Evolutionary conservation across 352 stramenopile species (phyloP).

Genomic region (Thraustochytrium sp.): DNA sequence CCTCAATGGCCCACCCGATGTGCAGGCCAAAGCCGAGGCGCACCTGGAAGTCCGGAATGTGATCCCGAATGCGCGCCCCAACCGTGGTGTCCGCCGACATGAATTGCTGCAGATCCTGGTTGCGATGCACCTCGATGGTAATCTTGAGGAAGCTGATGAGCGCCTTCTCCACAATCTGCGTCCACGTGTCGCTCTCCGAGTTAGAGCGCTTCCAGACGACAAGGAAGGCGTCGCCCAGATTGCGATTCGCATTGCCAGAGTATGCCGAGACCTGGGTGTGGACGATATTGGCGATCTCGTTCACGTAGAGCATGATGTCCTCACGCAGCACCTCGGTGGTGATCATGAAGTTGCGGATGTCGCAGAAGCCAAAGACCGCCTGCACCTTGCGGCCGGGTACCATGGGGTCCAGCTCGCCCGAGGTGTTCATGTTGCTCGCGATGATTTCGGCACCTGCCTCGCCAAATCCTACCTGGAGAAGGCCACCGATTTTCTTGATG

Average conservation of each 20-base stretch:
- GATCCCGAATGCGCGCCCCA: slow-evolving; percentile 49
- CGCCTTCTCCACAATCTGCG: slow-evolving; percentile 84
- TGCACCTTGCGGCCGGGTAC: slow-evolving; percentile 72
- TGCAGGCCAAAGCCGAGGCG: slow-evolving; percentile 93
- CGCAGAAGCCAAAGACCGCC: slow-evolving; percentile 74
- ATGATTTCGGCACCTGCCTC: slow-evolving; percentile 93
- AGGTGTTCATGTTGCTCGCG: slow-evolving; percentile 88
- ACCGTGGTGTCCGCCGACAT: slow-evolving; percentile 63
- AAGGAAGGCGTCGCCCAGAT: slow-evolving; percentile 77
- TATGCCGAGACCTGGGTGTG: slow-evolving; percentile 69
- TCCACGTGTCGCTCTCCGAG: slow-evolving; percentile 66
- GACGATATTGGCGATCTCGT: slow-evolving; percentile 72
- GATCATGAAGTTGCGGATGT: slow-evolving; percentile 74
- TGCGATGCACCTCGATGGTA: slow-evolving; percentile 85
- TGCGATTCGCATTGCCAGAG: slow-evolving; percentile 70
- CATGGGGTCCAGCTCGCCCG: slow-evolving; percentile 88
- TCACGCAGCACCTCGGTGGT: slow-evolving; percentile 78
- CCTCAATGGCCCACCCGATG: slow-evolving; percentile 96
- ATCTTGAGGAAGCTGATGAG: slow-evolving; percentile 91
- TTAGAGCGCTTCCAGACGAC: slow-evolving; percentile 71
- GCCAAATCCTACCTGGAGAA: slow-evolving; percentile 92
- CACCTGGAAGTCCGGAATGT: slow-evolving; percentile 69
- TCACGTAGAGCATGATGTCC: slow-evolving; percentile 79
- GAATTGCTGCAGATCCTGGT: slow-evolving; percentile 60
- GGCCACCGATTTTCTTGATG: slow-evolving; percentile 80